These are phyloP conservation scores for Fusarium euwallaceae DNA, from an alignment of 2,329 filamentous ascomycete genomes.

Conservation along the genomic window DNA sequence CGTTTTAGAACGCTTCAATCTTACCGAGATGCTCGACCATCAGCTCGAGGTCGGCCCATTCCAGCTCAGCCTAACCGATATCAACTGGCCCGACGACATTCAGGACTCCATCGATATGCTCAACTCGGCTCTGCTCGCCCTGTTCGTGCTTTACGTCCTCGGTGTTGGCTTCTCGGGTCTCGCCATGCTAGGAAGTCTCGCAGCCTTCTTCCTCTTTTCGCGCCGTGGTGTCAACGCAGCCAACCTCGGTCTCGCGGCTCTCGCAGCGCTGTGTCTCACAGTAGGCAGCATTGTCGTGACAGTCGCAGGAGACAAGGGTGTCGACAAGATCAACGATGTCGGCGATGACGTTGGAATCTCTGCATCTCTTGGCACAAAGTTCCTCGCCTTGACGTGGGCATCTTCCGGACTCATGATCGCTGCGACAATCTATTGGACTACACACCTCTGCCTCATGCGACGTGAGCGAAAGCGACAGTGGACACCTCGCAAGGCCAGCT, in stretches of 20 bases:
- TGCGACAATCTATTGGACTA: slow-evolving; percentile 57
- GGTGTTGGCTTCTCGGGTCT: slow-evolving; percentile 58
- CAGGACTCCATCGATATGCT: slow-evolving; percentile 63
- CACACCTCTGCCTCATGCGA: slow-evolving; percentile 49
- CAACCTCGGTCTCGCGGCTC: slow-evolving; percentile 55
- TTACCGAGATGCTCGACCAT: slow-evolving; percentile 61
- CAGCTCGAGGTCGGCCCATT: slow-evolving; percentile 61
- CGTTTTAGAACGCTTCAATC: slow-evolving; percentile 57
- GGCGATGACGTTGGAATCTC: slow-evolving; percentile 61
- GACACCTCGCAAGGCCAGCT: slow-evolving; percentile 48
- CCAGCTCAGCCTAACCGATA: slow-evolving; percentile 58
- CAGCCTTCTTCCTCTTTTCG: slow-evolving; percentile 51
- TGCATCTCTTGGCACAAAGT: slow-evolving; percentile 58
- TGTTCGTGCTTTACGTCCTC: slow-evolving; percentile 64
- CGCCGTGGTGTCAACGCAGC: slow-evolving; percentile 44
- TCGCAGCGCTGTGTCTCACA: slow-evolving; percentile 55
- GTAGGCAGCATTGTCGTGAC: slow-evolving; percentile 60
- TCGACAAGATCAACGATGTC: slow-evolving; percentile 56
- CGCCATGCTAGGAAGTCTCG: slow-evolving; percentile 56
- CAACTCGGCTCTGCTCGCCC: slow-evolving; percentile 61
- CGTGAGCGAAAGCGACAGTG: slow-evolving; percentile 46
- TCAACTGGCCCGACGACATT: slow-evolving; percentile 61
- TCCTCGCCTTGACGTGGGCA: slow-evolving; percentile 62
- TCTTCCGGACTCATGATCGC: slow-evolving; percentile 60
- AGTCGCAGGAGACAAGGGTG: slow-evolving; percentile 56